Conservation (phyloP, 352 stramenopile species). For the Aphanomyces stellatus region DNA sequence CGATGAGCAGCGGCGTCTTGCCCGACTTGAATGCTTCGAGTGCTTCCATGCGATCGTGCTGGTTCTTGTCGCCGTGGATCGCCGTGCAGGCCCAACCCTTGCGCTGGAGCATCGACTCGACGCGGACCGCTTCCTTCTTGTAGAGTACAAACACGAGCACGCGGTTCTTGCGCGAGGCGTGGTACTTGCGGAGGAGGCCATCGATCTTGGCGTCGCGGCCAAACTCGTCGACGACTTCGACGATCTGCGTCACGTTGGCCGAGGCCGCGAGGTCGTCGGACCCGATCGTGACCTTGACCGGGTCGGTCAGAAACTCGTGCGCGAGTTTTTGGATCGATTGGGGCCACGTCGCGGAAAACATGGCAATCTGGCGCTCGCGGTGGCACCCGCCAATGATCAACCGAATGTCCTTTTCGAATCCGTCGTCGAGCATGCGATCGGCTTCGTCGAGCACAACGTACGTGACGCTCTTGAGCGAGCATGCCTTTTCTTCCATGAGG, state of each 20-base stretch:
- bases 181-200: conserved; percentile 90
- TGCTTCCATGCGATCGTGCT: conserved; percentile 86
- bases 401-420: conserved; percentile 94
- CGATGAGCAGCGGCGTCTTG: conserved; percentile 90
- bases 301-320: conserved; percentile 91
- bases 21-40: conserved; percentile 95
- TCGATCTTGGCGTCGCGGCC: conserved; percentile 80
- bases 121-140: conserved; percentile 97
- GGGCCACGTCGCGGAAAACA: conserved; percentile 97
- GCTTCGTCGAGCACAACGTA: conserved; percentile 95
- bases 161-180: conserved; percentile 84
- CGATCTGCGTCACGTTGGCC: conserved; percentile 92
- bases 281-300: conserved; percentile 90
- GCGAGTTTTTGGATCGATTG: conserved; percentile 94
- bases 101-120: conserved; percentile 90
- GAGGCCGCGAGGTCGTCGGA: conserved; percentile 95
- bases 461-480: conserved; percentile 81
- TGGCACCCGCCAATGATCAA: conserved; percentile 78
- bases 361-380: conserved; percentile 89
- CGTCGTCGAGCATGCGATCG: conserved; percentile 91
- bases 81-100: conserved; percentile 89
- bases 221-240: conserved; percentile 92
- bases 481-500: conserved; percentile 73
- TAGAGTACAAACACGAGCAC: conserved; percentile 97
- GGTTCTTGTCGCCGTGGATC: conserved; percentile 95